Evolutionary conservation across 306 rosid species (phyloP), one percentile per base, ranked within the genome.

Genomic region (Abrus pulchellus): DNA sequence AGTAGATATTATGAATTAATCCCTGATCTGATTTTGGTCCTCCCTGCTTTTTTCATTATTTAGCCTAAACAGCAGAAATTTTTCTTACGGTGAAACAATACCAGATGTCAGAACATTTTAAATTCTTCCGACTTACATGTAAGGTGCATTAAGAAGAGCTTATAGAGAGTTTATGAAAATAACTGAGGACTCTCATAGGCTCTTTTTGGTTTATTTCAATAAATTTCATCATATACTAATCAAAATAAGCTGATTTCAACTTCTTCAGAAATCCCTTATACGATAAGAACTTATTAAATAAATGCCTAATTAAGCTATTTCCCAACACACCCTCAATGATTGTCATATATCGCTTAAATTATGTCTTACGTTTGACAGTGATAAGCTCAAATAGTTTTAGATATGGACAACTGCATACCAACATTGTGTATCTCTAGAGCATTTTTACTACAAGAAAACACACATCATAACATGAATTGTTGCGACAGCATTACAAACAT

Each of bases 31-130:
- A 74, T 67, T 54, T 48, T 29, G n/a, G 62, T 64, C 32, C 40
- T 12, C 28, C 62, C 27, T 29, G 20, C 3, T 33, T 59, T 33
- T 59, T 12, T 45, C 57, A 40, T n/a, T 53, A 30, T 57, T 14
- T 29, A 5, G 48, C 6, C 59, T 78, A 28, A 66, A 32, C 32
- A 14, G 27, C 60, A 68, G 6, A 68, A 65, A 2, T 10, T 67
- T 48, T 55, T 55, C 76, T 43, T 43, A 29, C 1, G 53, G 65
- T 28, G 71, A 47, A 76, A 73, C 50, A 20, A 68, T 33, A 64
- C 5, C n/a, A 69, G 52, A 82, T 38, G 66, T 69, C 55, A 34
- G 11, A 76, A 44, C 62, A 62, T 32, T 40, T 11, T 11, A 57
- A 59, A 29, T 50, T 59, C 68, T 40, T 20, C 20, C 20, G 20